These are phyloP conservation scores for Fusarium sp. DNA, from an alignment of 2,329 filamentous ascomycete species.

Conservation along the genomic window DNA sequence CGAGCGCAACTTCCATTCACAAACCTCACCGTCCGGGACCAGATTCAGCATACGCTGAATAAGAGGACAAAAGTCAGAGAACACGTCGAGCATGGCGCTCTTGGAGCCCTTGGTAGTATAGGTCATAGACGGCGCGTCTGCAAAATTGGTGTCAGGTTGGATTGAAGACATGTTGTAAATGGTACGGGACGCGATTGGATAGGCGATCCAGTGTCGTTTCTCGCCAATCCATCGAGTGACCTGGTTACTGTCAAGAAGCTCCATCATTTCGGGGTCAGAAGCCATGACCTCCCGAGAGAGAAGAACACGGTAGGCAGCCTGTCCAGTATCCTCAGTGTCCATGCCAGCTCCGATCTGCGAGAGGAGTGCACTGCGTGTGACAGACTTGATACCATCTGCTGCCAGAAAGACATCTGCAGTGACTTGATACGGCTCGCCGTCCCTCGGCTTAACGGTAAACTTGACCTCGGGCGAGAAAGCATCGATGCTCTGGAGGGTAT, in stretches of 20 bases:
- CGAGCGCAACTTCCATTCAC: constrained; percentile 75
- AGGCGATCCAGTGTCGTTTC: constrained; percentile 83
- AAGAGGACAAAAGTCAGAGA: constrained; percentile 71
- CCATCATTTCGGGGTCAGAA: constrained; percentile 76
- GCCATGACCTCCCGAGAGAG: constrained; percentile 77
- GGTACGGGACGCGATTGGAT: constrained; percentile 77
- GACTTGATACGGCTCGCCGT: constrained; percentile 67
- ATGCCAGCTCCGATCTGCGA: too few species aligned
- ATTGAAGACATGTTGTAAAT: constrained; percentile 76
- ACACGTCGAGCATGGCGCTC: constrained; percentile 72
- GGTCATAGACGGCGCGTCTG: constrained; percentile 68
- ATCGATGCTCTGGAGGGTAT: constrained; percentile 67
- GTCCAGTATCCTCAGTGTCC: constrained; percentile 71
- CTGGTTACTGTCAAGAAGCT: constrained; percentile 75
- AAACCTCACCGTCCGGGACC: constrained; percentile 73
- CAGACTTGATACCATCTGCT: constrained; percentile 70
- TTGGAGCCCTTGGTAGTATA: constrained; percentile 77
- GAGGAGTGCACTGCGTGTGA: constrained; percentile 55
- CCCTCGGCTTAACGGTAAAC: constrained; percentile 72
- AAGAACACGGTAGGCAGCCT: constrained; percentile 86
- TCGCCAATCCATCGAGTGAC: constrained; percentile 84
- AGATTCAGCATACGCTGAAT: constrained; percentile 72
- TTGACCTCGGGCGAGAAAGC: constrained; percentile 72
- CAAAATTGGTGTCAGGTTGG: constrained; percentile 74
- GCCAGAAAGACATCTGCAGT: constrained; percentile 68